Base-by-base conservation (phyloP, 208 protist species). In the Crithidia acanthocephali region DNA sequence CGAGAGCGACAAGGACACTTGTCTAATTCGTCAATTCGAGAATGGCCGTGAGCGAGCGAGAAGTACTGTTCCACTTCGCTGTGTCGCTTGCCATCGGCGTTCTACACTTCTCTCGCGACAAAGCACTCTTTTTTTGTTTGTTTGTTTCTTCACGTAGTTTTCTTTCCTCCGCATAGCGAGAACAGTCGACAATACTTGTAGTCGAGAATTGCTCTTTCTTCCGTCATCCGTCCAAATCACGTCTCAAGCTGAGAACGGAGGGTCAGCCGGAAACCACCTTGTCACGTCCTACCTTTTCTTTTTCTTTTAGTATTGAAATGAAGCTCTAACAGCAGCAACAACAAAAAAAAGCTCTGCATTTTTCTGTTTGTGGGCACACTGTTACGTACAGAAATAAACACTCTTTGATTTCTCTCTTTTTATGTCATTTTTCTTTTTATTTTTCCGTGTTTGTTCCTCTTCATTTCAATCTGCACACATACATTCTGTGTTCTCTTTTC, bases 351-450 rank as follows among this genome's bases (percentile, higher is more conserved):
- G n/a, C n/a, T n/a, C n/a, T n/a, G n/a, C n/a, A n/a, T n/a, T n/a
- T n/a, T n/a, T n/a, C n/a, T 44, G 37, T 44, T 44, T 44, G 37
- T 50, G 44, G 4, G 44, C 20, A 50, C 50, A 61, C 16, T 16
- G 16, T 27, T 48, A 27, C 52, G 18, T 18, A 32, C 35, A 40
- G 11, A 40, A 40, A 40, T 40, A 40, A 40, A 40, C 8, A 40
- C 35, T 4, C 44, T 48, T 15, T 22, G 13, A 9, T 74, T 42
- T 51, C 20, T 56, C 35, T 70, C 16, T 63, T 75, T 37, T 63
- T 25, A n/a, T 58, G 4, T 48, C 44, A 23, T 61, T 51, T 60
- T 58, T 71, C 44, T 20, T 52, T 73, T 22, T 25, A 8, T 28
- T 73, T 65, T 65, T 35, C 28, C 25, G 22, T 18, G 9, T 33